Evolutionary conservation across 164 flowering plant genomes (phyloP), one percentile per base, ranked within the genome.

Genomic region (Protea cynaroides): DNA sequence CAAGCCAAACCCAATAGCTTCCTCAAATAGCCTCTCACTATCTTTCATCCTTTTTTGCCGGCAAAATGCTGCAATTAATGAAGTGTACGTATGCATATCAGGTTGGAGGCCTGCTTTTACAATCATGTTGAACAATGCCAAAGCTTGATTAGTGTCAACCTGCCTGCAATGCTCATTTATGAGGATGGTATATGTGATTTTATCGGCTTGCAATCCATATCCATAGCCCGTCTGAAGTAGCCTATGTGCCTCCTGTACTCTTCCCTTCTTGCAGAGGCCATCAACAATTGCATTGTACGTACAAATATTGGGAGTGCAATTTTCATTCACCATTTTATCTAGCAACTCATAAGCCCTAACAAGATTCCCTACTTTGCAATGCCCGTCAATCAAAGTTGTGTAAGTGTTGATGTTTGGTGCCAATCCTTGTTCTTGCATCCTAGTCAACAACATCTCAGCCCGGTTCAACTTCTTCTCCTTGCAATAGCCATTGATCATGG

Each of bases 401-500:
- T 89, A 94, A 10, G 99, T 89, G 52, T 85, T 78, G 24, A 73
- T 72, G 63, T 88, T 91, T 18, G 99, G 94, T 73, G 63, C 72
- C 68, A 89, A 67, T 29, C 87, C 86, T 68, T 91, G 97, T 71
- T 91, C 97, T 62, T 66, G 72, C 99, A 91, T 91, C 67, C 83
- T 81, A 25, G 60, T 70, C 59, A 87, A 76, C 74, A 94, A 69
- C 95, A 91, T 86, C 77, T 91, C 97, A 15, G 96, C 96, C 8
- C 96, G 77, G 52, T 72, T 82, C 78, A 94, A 17, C 73, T 87
- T 94, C n/a, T 73, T 82, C 74, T 88, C 96, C 63, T 82, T 89
- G 81, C 96, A 91, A 59, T 94, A 94, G 19, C 96, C 99, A 54
- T 67, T 62, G 46, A 91, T 89, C 96, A 91, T 91, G 29, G 94